A percentile compares a stretch with the other conserved stretches of the same genome.
Evolutionary conservation across 2,329 filamentous ascomycete genomes (phyloP).

Genomic region (Colletotrichum paranaense): DNA sequence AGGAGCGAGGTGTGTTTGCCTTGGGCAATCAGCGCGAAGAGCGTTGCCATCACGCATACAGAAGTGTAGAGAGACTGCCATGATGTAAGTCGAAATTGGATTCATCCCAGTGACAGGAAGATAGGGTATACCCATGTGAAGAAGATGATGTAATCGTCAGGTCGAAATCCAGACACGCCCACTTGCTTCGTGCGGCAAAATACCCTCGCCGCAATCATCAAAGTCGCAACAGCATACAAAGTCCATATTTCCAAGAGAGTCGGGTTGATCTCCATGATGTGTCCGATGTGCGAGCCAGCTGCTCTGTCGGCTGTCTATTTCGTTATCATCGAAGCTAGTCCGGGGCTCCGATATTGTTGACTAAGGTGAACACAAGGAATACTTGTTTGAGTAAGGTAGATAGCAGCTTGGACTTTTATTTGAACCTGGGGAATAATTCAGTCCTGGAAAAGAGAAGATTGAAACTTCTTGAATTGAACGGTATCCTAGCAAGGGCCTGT

Average conservation of each 20-base stretch:
- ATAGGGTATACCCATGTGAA: slow-evolving; percentile 40
- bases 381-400: too few species aligned
- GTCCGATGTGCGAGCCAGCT: not conserved
- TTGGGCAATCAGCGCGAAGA: slow-evolving; percentile 43
- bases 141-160: slow-evolving; percentile 48
- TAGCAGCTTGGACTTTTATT: too few species aligned
- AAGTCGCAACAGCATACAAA: slow-evolving; percentile 46
- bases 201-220: slow-evolving; percentile 45
- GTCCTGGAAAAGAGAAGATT: too few species aligned
- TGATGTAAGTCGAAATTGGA: too few species aligned
- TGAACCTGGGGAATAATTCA: too few species aligned
- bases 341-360: too few species aligned
- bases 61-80: slow-evolving; percentile 5
- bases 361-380: too few species aligned
- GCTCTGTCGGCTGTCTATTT: not conserved
- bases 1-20: slow-evolving; percentile 45
- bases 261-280: slow-evolving; percentile 18
- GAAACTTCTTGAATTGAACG: too few species aligned
- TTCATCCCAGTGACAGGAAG: too few species aligned
- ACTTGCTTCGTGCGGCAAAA: slow-evolving; percentile 48
- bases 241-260: slow-evolving; percentile 48
- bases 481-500: too few species aligned
- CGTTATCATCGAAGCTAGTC: too few species aligned
- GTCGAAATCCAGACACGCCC: slow-evolving; percentile 44
- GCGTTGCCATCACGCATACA: slow-evolving; percentile 9